phyloP scores from a whole-genome alignment of 2,329 filamentous ascomycete genomes.

The Microascus cirrosus region DNA sequence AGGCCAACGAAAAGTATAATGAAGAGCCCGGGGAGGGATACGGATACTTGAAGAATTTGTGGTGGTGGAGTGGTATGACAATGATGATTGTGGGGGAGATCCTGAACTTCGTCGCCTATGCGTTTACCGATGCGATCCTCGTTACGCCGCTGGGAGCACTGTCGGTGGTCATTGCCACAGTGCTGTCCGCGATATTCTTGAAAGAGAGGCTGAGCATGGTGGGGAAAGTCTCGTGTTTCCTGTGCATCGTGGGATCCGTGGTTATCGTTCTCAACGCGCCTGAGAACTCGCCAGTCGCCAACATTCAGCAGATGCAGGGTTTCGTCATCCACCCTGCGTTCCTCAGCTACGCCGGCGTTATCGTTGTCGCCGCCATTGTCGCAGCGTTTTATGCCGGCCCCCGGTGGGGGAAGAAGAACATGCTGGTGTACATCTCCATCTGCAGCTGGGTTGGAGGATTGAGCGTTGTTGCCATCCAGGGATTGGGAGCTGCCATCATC shows the following conservation, averaged over 20 bases:
- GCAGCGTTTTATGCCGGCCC: constrained; percentile 75
- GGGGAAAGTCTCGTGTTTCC: constrained; percentile 90
- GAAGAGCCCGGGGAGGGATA: constrained; percentile 94
- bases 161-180: constrained; percentile 82
- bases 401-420: constrained; percentile 87
- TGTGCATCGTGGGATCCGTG: constrained; percentile 86
- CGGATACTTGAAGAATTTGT: constrained; percentile 88
- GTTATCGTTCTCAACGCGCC: constrained; percentile 94
- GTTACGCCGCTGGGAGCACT: constrained; percentile 87
- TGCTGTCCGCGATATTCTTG: constrained; percentile 86
- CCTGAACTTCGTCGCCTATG: constrained; percentile 95
- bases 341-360: constrained; percentile 69
- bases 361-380: constrained; percentile 62
- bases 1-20: constrained; percentile 91
- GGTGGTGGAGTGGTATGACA: constrained; percentile 93
- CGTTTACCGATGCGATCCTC: constrained; percentile 91
- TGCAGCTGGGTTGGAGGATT: constrained; percentile 91
- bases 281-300: constrained; percentile 67
- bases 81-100: constrained; percentile 95
- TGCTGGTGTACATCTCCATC: constrained; percentile 94
- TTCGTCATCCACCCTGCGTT: constrained; percentile 84
- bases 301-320: constrained; percentile 85
- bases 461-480: constrained; percentile 91
- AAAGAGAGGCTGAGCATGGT: constrained; percentile 94
- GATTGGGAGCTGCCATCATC: constrained; percentile 80